phyloP scores from a whole-genome alignment of 306 rosid species.

The Sesbania bispinosa region DNA sequence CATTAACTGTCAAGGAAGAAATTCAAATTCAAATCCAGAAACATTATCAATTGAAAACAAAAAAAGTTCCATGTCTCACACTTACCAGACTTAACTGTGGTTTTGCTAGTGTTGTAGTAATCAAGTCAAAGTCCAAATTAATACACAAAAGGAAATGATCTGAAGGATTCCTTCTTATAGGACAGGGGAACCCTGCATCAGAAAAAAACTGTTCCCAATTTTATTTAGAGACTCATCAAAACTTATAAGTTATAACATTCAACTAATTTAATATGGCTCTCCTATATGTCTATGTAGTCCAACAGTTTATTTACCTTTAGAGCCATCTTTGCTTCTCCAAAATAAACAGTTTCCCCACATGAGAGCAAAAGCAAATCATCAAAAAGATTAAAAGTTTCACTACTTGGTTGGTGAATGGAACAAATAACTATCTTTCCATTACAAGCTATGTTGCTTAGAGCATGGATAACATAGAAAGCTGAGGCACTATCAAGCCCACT shows the following conservation, averaged over 20 bases:
- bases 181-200: constrained; percentile 72
- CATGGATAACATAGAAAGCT: constrained; percentile 59
- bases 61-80: neutral
- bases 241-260: too few species aligned
- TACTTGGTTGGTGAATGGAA: constrained; percentile 69
- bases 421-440: constrained; percentile 61
- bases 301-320: constrained; percentile 48
- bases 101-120: constrained; percentile 43
- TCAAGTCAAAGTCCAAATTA: constrained; percentile 54
- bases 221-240: neutral
- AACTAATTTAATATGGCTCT: too few species aligned
- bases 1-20: constrained; percentile 22
- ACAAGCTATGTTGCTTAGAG: constrained; percentile 54
- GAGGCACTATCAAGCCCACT: constrained; percentile 86
- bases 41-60: neutral
- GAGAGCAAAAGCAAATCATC: constrained; percentile 69
- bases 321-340: constrained; percentile 55
- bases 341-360: constrained; percentile 63
- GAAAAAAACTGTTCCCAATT: constrained; percentile 59
- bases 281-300: too few species aligned
- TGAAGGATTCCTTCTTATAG: constrained; percentile 66
- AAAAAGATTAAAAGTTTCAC: constrained; percentile 65
- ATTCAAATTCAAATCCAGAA: neutral
- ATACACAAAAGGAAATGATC: constrained; percentile 78
- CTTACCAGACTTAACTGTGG: constrained; percentile 37